phyloP scores from a whole-genome alignment of 768 basidiomycete species.

The Panaeolus cyanescens region DNA sequence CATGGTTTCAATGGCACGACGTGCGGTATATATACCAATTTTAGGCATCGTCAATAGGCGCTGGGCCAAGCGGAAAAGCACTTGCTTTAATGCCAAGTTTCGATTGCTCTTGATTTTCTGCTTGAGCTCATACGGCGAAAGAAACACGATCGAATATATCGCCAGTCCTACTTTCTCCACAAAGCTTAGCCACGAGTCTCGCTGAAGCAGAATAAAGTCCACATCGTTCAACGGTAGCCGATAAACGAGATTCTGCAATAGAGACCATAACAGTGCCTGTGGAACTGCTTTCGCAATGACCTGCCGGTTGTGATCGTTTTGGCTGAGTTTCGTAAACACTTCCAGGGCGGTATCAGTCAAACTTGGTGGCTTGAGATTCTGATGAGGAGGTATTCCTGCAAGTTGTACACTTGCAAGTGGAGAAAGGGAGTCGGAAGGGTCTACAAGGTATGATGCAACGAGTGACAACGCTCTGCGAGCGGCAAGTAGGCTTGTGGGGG shows the following conservation, averaged over 20 bases:
- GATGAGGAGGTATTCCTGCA: conserved; percentile 42
- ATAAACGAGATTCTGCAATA: conserved; percentile 75
- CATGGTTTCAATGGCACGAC: conserved; percentile 75
- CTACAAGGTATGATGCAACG: conserved; percentile 74
- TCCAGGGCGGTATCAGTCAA: conserved; percentile 81
- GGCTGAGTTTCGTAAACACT: conserved; percentile 77
- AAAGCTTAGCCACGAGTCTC: conserved; percentile 76
- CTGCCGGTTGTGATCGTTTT: conserved; percentile 78
- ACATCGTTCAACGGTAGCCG: conserved; percentile 79
- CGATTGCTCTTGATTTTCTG: conserved; percentile 65
- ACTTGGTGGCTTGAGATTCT: conserved; percentile 52
- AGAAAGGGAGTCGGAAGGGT: conserved; percentile 64
- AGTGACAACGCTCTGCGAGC: conserved; percentile 65
- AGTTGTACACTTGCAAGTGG: conserved; percentile 63
- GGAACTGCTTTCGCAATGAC: conserved; percentile 66
- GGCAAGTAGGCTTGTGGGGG: conserved; percentile 45
- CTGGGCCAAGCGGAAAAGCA: conserved; percentile 74
- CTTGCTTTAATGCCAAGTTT: conserved; percentile 63
- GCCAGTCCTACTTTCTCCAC: conserved; percentile 78
- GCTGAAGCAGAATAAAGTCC: conserved; percentile 68
- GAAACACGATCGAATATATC: conserved; percentile 86
- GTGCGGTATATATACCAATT: conserved; percentile 55
- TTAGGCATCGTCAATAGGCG: conserved; percentile 55
- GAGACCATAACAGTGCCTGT: conserved; percentile 51
- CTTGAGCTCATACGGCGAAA: conserved; percentile 78